Percentiles rank a stretch among this genome's conserved stretches.
Conservation (phyloP, 306 rosid genomes). For the Acacia crassicarpa region DNA sequence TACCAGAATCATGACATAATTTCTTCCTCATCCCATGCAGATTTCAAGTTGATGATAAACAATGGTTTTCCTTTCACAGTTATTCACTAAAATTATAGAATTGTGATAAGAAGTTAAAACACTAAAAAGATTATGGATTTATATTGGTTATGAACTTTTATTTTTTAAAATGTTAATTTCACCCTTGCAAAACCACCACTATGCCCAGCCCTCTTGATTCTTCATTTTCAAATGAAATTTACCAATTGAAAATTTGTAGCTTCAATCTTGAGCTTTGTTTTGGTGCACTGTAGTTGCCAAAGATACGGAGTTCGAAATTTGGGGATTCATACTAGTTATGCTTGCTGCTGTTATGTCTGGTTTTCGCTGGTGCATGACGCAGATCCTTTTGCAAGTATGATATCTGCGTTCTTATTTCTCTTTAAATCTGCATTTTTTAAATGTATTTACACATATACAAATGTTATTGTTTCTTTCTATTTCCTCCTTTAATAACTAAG, state of each 20-base stretch:
- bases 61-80: background rate
- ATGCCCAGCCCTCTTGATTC: slow-evolving; percentile 12
- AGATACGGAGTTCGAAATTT: slow-evolving; percentile 84
- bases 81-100: background rate
- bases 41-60: slow-evolving; percentile 20
- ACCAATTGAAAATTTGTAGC: background rate
- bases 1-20: slow-evolving; percentile 13
- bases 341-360: slow-evolving; percentile 99
- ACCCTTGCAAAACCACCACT: background rate
- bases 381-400: slow-evolving; percentile 89
- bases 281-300: slow-evolving; percentile 61
- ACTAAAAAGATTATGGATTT: slow-evolving; percentile 7
- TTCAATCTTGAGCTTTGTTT: slow-evolving; percentile 20
- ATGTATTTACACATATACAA: background rate
- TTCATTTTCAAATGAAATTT: slow-evolving; percentile 18
- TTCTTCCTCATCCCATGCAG: slow-evolving; percentile 11
- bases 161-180: background rate
- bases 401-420: slow-evolving; percentile 24
- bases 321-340: slow-evolving; percentile 90
- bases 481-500: slow-evolving; percentile 14
- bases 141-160: slow-evolving; percentile 4
- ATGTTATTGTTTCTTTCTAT: slow-evolving; percentile 3
- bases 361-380: slow-evolving; percentile 97
- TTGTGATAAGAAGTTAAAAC: slow-evolving; percentile 1
- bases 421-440: slow-evolving; percentile 2